These are phyloP conservation scores for Gossypium longicalyx DNA, from an alignment of 345 rosid genomes.

Conservation along the genomic window DNA sequence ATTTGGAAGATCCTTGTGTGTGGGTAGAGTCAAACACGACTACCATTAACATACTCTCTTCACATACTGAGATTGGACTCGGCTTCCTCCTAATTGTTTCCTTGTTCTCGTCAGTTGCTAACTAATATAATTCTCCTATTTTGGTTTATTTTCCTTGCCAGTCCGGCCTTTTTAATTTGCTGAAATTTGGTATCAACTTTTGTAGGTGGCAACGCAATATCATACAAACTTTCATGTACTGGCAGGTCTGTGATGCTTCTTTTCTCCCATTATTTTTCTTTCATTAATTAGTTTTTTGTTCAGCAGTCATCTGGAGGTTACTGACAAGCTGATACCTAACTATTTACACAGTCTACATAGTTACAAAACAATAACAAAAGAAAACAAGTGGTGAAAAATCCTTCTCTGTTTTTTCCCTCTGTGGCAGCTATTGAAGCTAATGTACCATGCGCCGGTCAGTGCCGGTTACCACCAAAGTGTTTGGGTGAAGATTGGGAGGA, in stretches of 20 bases:
- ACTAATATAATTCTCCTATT: conserved; percentile 6
- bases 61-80: conserved; percentile 85
- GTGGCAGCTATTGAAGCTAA: background rate
- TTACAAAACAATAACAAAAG: background rate
- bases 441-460: background rate
- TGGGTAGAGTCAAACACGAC: conserved; percentile 94
- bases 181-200: background rate
- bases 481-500: background rate
- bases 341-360: background rate
- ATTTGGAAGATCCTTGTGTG: conserved; percentile 88
- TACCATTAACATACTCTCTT: conserved; percentile 74
- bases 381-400: background rate
- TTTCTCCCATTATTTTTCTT: background rate
- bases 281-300: background rate
- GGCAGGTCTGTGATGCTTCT: conserved; percentile 64
- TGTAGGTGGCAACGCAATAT: conserved; percentile 98
- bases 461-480: background rate
- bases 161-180: conserved; percentile 1
- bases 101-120: conserved; percentile 60
- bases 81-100: conserved; percentile 79
- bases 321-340: background rate
- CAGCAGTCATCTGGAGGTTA: background rate
- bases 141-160: background rate
- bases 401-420: background rate
- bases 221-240: conserved; percentile 87